A percentile compares a stretch with the other conserved stretches of the same genome.
Evolutionary conservation across 2,329 filamentous ascomycete species (phyloP).

Genomic region (Aspergillus texensis): DNA sequence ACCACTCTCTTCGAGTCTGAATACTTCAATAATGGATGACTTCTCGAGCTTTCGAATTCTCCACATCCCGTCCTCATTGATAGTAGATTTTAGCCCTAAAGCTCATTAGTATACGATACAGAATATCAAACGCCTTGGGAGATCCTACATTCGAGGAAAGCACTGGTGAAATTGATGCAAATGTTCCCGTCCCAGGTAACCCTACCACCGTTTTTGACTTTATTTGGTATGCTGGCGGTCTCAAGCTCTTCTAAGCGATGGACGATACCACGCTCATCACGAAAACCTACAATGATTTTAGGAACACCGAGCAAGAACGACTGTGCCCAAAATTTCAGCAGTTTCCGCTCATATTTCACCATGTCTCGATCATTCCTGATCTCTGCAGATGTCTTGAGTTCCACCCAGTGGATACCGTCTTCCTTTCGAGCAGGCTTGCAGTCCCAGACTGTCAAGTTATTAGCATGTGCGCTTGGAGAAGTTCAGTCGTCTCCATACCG

Average conservation of each 20-base stretch:
- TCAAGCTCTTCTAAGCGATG: constrained; percentile 74
- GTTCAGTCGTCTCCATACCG: constrained; percentile 52
- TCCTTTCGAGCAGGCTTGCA: constrained; percentile 68
- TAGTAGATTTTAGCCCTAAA: constrained; percentile 64
- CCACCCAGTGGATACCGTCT: constrained; percentile 84
- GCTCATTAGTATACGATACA: background rate
- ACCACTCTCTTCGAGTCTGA: constrained; percentile 71
- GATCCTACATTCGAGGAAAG: constrained; percentile 72
- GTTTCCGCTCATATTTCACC: constrained; percentile 80
- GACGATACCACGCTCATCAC: constrained; percentile 72
- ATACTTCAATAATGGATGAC: constrained; percentile 70
- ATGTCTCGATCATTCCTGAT: constrained; percentile 69
- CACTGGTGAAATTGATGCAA: constrained; percentile 86
- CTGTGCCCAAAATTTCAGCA: constrained; percentile 96
- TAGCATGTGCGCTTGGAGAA: background rate
- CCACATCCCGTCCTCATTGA: constrained; percentile 74
- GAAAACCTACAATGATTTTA: constrained; percentile 87
- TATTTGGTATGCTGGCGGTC: constrained; percentile 76
- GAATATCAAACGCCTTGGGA: background rate
- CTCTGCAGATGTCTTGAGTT: constrained; percentile 86
- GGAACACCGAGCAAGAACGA: constrained; percentile 92
- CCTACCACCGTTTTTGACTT: constrained; percentile 67
- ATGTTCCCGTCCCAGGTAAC: constrained; percentile 86
- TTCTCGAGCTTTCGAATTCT: constrained; percentile 69
- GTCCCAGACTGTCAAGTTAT: constrained; percentile 69